A percentile compares a stretch with the other conserved stretches of the same genome.
Evolutionary conservation across 2,329 filamentous ascomycete species (phyloP).

Genomic region (Talaromyces atroroseus): DNA sequence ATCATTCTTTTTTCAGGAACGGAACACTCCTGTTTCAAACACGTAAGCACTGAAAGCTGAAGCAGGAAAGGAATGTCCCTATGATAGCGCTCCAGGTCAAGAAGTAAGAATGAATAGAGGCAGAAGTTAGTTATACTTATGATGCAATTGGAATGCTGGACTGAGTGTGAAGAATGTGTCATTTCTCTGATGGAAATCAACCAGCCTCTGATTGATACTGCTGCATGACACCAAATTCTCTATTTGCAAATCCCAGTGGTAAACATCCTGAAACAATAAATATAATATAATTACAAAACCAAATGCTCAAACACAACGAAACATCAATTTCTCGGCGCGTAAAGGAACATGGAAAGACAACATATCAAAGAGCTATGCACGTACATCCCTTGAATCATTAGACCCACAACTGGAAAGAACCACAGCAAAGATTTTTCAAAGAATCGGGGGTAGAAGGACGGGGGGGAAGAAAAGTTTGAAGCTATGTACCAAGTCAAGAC

Average conservation of each 20-base stretch:
- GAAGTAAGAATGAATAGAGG: neutral
- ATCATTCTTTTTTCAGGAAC: neutral
- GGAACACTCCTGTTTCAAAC: neutral
- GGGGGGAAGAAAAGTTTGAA: constrained; percentile 12
- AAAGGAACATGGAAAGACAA: neutral
- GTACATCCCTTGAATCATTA: constrained; percentile 4
- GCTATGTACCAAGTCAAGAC: constrained; percentile 21
- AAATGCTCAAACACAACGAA: constrained; percentile 1
- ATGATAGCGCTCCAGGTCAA: neutral
- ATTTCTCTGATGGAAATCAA: neutral
- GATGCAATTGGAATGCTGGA: constrained; percentile 16
- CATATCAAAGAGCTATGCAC: constrained; percentile 6
- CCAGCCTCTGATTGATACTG: neutral
- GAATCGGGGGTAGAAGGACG: neutral
- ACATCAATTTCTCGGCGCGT: constrained; percentile 2
- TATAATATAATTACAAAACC: constrained; percentile 1
- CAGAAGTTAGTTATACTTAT: neutral
- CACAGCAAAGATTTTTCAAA: neutral
- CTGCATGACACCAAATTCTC: neutral
- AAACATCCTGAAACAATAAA: neutral
- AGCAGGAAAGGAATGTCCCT: constrained; percentile 1
- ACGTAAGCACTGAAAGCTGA: neutral
- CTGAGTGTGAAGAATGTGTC: constrained; percentile 5
- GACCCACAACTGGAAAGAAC: neutral
- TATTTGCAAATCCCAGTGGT: neutral